A percentile compares a stretch with the other conserved stretches of the same genome.
phyloP scores from a whole-genome alignment of 768 basidiomycete genomes.

The Rubroboletus satanas region DNA sequence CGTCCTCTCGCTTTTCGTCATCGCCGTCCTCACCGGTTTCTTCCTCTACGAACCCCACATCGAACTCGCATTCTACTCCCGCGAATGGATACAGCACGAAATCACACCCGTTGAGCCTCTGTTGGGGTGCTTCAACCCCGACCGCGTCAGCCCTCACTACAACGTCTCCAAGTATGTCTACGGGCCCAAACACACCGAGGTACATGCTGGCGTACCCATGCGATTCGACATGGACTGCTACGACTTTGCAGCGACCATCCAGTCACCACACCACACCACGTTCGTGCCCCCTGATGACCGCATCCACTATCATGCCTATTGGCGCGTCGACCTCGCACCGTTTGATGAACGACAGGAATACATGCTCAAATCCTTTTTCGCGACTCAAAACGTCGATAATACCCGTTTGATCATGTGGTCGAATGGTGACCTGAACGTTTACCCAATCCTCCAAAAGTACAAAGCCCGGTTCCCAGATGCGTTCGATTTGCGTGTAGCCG shows the following conservation, averaged over 20 bases:
- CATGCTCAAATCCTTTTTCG: slow-evolving; percentile 91
- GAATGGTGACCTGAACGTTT: slow-evolving; percentile 65
- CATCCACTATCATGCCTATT: slow-evolving; percentile 86
- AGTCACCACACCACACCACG: slow-evolving; percentile 19
- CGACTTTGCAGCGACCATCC: slow-evolving; percentile 84
- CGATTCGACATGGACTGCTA: slow-evolving; percentile 86
- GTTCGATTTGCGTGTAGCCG: slow-evolving; percentile 66
- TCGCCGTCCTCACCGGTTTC: slow-evolving; percentile 45
- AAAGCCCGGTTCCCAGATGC: slow-evolving; percentile 59
- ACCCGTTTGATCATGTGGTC: slow-evolving; percentile 86
- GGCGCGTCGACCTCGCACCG: slow-evolving; percentile 83
- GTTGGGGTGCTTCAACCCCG: slow-evolving; percentile 68
- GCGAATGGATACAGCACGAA: slow-evolving; percentile 70
- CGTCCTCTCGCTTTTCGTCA: slow-evolving; percentile 33
- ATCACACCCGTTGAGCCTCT: slow-evolving; percentile 64
- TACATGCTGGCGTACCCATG: slow-evolving; percentile 80
- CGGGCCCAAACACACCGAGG: slow-evolving; percentile 59
- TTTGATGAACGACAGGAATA: slow-evolving; percentile 83
- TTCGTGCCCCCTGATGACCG: slow-evolving; percentile 37
- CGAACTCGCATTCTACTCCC: slow-evolving; percentile 75
- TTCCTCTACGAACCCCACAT: slow-evolving; percentile 79
- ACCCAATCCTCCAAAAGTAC: slow-evolving; percentile 59
- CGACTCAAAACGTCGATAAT: slow-evolving; percentile 71
- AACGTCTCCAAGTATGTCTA: slow-evolving; percentile 63
- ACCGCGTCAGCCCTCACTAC: slow-evolving; percentile 59